phyloP scores from a whole-genome alignment of 2,329 filamentous ascomycete species.

The Colletotrichum cuscutae region DNA sequence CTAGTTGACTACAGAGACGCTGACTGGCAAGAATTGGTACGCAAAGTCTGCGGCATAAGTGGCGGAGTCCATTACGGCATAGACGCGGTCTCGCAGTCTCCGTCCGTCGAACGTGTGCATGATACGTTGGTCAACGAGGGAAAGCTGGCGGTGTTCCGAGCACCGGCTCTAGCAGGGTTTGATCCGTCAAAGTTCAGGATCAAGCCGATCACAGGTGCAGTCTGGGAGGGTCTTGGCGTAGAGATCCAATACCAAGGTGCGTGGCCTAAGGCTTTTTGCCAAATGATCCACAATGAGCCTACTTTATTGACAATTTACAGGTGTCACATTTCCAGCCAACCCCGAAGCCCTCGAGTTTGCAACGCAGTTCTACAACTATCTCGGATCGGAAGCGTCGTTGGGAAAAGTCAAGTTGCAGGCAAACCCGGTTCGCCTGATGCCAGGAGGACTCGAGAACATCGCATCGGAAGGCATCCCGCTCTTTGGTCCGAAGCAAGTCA shows the following conservation, averaged over 20 bases:
- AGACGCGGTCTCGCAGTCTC: slow-evolving; percentile 52
- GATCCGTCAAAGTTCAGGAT: slow-evolving; percentile 38
- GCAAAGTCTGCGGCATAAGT: slow-evolving; percentile 34
- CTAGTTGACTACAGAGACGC: slow-evolving; percentile 51
- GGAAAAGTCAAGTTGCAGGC: slow-evolving; percentile 24
- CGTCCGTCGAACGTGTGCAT: slow-evolving; percentile 45
- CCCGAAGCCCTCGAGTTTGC: slow-evolving; percentile 43
- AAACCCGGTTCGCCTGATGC: slow-evolving; percentile 46
- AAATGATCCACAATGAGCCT: too few species aligned
- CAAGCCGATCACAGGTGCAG: slow-evolving; percentile 51
- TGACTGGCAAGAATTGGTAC: slow-evolving; percentile 46
- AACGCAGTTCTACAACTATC: slow-evolving; percentile 48
- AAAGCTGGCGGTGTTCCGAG: slow-evolving; percentile 40
- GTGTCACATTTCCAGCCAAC: slow-evolving; percentile 31
- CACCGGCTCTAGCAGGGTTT: slow-evolving; percentile 38
- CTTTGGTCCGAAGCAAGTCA: slow-evolving; percentile 39
- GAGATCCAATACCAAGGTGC: slow-evolving; percentile 50
- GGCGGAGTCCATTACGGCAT: slow-evolving; percentile 47
- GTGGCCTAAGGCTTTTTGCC: neutral
- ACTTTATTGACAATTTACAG: too few species aligned
- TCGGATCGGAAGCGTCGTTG: slow-evolving; percentile 38
- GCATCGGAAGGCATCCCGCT: slow-evolving; percentile 42
- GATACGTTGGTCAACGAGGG: slow-evolving; percentile 41
- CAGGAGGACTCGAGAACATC: slow-evolving; percentile 42
- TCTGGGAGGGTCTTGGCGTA: slow-evolving; percentile 53